Evolutionary conservation across 23 red algal species (phyloP), one percentile per base, ranked within the genome.

Genomic region (Cyanidioschyzon merolae): DNA sequence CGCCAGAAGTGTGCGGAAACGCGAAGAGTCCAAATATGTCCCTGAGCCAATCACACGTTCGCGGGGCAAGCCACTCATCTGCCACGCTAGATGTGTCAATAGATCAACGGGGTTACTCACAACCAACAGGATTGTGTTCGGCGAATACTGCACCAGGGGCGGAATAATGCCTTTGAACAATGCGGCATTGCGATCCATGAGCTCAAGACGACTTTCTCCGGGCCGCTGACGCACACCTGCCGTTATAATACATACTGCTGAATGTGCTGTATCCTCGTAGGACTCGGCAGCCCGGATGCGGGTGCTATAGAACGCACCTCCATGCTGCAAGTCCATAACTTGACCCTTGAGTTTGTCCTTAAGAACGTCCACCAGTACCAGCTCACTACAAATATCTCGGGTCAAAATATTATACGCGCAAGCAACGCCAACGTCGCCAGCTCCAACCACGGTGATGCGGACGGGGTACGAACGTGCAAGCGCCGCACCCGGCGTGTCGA

Each of bases 1-100:
- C 58, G 85, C 77, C 1, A 88, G 30, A 29, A 68, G 58, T 24
- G 32, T 38, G 2, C 40, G 41, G 27, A 88, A 74, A 0, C 85
- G 77, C 2, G 85, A 79, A 38, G 79, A 88, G 68, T 88, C 85
- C 0, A 88, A 37, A 39, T 88, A 82, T 36, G 85, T 88, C 21
- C 79, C 85, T 3, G 85, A 88, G 0, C 85, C 85, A 32, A 88
- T 59, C 37, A 88, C 78, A 40, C 85, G 77, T 32, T 57, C 67
- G n/a, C 40, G 57, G 38, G 68, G 63, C 29, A 75, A 74, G 38
- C 85, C 85, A 26, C 77, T 80, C 45, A 88, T 41, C 2, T 77
- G 77, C 0, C 77, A 77, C 1, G 85, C 58, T 2, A 88, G 74
- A 38, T 78, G 50, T 2, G 85, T 88, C 38, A 88, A 68, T 21